Evolutionary conservation across 2,329 filamentous ascomycete genomes (phyloP).

Genomic region (Fusarium pilosicola): DNA sequence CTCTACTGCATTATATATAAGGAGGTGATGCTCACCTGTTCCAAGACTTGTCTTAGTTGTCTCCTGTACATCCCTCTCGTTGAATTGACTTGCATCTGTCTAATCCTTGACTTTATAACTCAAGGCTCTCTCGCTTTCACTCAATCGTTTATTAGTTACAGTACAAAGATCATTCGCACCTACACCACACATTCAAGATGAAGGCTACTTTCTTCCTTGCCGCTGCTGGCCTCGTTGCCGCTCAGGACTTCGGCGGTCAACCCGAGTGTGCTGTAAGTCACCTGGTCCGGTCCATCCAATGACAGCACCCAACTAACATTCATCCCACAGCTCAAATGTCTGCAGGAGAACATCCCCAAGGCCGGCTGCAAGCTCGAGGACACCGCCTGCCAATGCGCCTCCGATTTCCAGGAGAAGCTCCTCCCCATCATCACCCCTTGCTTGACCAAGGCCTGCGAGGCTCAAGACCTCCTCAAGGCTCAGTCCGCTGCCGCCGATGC

Average conservation of each 20-base stretch:
- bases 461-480: slow-evolving; percentile 46
- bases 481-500: slow-evolving; percentile 46
- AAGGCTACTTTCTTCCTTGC: slow-evolving; percentile 51
- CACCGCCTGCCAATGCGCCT: slow-evolving; percentile 53
- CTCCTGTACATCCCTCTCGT: neutral
- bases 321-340: slow-evolving; percentile 46
- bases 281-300: neutral
- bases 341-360: slow-evolving; percentile 48
- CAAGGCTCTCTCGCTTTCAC: slow-evolving; percentile 9
- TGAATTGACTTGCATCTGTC: neutral
- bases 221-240: slow-evolving; percentile 50
- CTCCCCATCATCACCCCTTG: slow-evolving; percentile 45
- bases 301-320: neutral
- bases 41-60: neutral
- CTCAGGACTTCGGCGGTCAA: slow-evolving; percentile 51
- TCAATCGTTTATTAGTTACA: slow-evolving; percentile 11
- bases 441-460: slow-evolving; percentile 49
- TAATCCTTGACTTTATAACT: neutral
- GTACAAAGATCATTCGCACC: neutral
- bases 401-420: slow-evolving; percentile 47
- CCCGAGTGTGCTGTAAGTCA: slow-evolving; percentile 55
- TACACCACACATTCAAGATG: slow-evolving; percentile 48
- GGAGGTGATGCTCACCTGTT: slow-evolving; percentile 1
- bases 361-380: slow-evolving; percentile 52
- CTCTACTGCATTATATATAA: slow-evolving; percentile 5